These are phyloP conservation scores for Pyrenophora seminiperda DNA, from an alignment of 2,329 filamentous ascomycete species.

Conservation along the genomic window DNA sequence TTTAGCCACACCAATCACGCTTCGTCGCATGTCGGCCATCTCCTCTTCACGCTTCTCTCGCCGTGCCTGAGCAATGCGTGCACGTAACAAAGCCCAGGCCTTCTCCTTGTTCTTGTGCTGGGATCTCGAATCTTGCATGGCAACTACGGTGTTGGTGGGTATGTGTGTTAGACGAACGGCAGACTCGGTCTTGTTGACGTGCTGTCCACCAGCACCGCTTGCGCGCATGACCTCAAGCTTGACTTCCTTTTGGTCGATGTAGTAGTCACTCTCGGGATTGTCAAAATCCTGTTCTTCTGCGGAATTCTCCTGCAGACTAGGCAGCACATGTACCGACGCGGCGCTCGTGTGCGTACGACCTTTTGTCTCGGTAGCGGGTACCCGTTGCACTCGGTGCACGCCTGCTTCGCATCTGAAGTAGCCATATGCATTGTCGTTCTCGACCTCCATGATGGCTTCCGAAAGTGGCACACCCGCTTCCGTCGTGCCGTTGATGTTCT, in stretches of 20 bases:
- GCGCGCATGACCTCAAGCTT: constrained; percentile 87
- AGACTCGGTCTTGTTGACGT: constrained; percentile 98
- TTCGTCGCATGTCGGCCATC: constrained; percentile 73
- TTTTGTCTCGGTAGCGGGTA: constrained; percentile 88
- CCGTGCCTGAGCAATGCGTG: constrained; percentile 77
- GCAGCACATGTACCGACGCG: constrained; percentile 88
- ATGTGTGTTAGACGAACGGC: constrained; percentile 90
- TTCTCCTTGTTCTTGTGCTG: constrained; percentile 87
- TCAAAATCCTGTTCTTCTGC: constrained; percentile 65
- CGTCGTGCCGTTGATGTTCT: constrained; percentile 69
- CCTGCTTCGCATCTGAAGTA: constrained; percentile 84
- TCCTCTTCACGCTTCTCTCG: constrained; percentile 85
- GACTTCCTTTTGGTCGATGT: constrained; percentile 83
- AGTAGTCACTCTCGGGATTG: constrained; percentile 89
- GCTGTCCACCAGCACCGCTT: constrained; percentile 89
- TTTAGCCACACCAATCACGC: constrained; percentile 75
- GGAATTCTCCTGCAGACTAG: constrained; percentile 70
- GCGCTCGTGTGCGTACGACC: constrained; percentile 93
- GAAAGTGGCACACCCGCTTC: constrained; percentile 71
- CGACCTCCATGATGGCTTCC: constrained; percentile 87
- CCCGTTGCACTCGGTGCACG: constrained; percentile 91
- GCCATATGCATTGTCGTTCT: constrained; percentile 77
- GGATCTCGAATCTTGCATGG: constrained; percentile 90
- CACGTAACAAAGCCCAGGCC: constrained; percentile 84
- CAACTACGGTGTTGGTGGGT: constrained; percentile 83